phyloP scores from a whole-genome alignment of 1,139 yeast genomes.

The Sugiyamaella xylanicola region DNA sequence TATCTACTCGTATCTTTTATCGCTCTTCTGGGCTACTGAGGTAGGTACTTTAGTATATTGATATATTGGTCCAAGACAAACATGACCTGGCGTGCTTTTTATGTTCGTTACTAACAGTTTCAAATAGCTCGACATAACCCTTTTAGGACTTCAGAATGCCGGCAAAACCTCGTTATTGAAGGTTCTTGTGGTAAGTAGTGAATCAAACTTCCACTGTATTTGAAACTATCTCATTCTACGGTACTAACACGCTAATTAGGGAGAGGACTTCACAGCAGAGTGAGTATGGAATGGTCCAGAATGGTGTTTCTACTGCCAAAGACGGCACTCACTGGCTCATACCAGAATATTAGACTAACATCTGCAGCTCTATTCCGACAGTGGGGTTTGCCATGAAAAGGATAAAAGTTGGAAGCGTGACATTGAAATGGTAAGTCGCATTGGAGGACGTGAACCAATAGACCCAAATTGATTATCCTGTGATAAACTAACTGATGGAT shows the following conservation, averaged over 20 bases:
- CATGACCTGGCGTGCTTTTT: too few relatives aligned
- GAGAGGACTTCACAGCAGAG: constrained; percentile 44
- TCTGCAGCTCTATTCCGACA: constrained; percentile 44
- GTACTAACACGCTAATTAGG: constrained; percentile 29
- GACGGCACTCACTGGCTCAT: too few relatives aligned
- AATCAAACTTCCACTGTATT: neutral
- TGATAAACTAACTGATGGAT: neutral
- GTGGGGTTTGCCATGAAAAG: constrained; percentile 47
- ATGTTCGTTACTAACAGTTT: constrained; percentile 14
- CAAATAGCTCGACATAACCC: constrained; percentile 44
- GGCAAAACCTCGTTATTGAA: constrained; percentile 45
- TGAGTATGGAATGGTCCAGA: constrained; percentile 25
- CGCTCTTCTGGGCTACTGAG: constrained; percentile 39
- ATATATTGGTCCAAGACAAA: too few relatives aligned
- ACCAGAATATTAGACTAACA: too few relatives aligned
- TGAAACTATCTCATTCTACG: neutral
- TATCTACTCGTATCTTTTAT: constrained; percentile 36
- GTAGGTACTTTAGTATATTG: too few relatives aligned
- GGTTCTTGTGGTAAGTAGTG: constrained; percentile 38
- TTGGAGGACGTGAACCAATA: too few relatives aligned
- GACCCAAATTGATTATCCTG: neutral
- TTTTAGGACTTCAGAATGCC: constrained; percentile 47
- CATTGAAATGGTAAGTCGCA: constrained; percentile 41
- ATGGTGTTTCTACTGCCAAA: too few relatives aligned
- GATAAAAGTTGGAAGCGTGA: constrained; percentile 44